A percentile compares a stretch with the other conserved stretches of the same genome.
phyloP scores from a whole-genome alignment of 2,329 filamentous ascomycete genomes.

The Ophiosphaerella narmari region DNA sequence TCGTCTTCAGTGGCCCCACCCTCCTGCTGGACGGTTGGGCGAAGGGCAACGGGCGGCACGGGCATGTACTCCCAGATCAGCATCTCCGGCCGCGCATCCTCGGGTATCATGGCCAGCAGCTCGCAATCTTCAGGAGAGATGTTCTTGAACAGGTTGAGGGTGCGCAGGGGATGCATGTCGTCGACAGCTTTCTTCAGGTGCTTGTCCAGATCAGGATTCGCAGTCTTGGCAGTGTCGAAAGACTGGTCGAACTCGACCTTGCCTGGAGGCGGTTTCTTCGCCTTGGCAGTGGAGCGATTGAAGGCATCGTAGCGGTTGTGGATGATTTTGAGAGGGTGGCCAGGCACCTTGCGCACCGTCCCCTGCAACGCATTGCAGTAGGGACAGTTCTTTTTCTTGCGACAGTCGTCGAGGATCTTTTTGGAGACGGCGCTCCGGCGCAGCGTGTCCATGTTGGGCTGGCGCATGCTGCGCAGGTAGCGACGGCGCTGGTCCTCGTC shows the following conservation, averaged over 20 bases:
- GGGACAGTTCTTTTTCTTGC: conserved; percentile 81
- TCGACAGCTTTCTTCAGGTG: conserved; percentile 91
- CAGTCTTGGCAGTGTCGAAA: conserved; percentile 77
- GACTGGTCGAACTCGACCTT: conserved; percentile 86
- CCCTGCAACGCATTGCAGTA: conserved; percentile 85
- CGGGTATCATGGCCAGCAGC: conserved; percentile 83
- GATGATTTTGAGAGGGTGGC: conserved; percentile 82
- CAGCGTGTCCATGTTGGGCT: conserved; percentile 83
- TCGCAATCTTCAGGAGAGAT: conserved; percentile 87
- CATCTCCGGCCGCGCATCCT: conserved; percentile 89
- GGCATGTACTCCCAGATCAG: conserved; percentile 97
- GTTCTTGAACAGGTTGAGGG: conserved; percentile 88
- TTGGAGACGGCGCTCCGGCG: conserved; percentile 83
- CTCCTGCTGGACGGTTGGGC: conserved; percentile 92
- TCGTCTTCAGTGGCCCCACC: conserved; percentile 95
- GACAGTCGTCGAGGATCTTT: conserved; percentile 84
- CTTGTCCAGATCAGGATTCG: conserved; percentile 83
- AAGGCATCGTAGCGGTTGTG: conserved; percentile 91
- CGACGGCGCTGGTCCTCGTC: conserved; percentile 76
- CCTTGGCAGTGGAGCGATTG: conserved; percentile 84
- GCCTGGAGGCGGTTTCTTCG: conserved; percentile 79
- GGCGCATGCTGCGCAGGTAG: conserved; percentile 79
- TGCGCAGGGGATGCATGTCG: conserved; percentile 86
- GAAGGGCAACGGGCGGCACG: conserved; percentile 89
- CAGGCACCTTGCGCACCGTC: conserved; percentile 84